These are phyloP conservation scores for Coprinopsis strossmayeri DNA, from an alignment of 768 basidiomycete genomes.

Conservation along the genomic window DNA sequence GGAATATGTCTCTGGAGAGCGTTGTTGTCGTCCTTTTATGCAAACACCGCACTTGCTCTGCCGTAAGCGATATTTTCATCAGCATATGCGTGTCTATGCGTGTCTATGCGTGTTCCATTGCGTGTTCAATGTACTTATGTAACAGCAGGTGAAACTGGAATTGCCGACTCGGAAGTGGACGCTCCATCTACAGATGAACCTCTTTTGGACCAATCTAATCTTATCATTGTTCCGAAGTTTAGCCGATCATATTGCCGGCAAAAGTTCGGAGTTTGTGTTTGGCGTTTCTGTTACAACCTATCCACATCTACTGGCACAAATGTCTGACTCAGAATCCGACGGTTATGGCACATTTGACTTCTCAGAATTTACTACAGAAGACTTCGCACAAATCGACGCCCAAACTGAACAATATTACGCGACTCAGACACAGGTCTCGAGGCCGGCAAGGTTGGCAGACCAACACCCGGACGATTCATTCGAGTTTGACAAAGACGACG, in stretches of 20 bases:
- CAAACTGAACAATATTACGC: constrained; percentile 16
- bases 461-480: constrained; percentile 9
- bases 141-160: background rate
- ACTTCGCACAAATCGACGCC: constrained; percentile 46
- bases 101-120: no score
- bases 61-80: no score
- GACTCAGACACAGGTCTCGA: background rate
- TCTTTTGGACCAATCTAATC: no score
- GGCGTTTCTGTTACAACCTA: no score
- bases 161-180: no score
- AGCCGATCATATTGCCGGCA: background rate
- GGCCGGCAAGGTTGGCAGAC: background rate
- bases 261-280: no score
- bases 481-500: constrained; percentile 9
- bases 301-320: constrained; percentile 3
- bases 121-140: no score
- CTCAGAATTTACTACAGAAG: constrained; percentile 51
- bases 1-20: no score
- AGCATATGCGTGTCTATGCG: no score
- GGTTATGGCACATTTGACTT: constrained; percentile 41
- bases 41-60: no score
- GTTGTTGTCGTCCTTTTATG: no score
- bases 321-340: constrained; percentile 21
- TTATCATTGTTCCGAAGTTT: background rate
- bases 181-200: no score